phyloP scores from a whole-genome alignment of 2,329 filamentous ascomycete species.

The Arthrocladium fulminans region DNA sequence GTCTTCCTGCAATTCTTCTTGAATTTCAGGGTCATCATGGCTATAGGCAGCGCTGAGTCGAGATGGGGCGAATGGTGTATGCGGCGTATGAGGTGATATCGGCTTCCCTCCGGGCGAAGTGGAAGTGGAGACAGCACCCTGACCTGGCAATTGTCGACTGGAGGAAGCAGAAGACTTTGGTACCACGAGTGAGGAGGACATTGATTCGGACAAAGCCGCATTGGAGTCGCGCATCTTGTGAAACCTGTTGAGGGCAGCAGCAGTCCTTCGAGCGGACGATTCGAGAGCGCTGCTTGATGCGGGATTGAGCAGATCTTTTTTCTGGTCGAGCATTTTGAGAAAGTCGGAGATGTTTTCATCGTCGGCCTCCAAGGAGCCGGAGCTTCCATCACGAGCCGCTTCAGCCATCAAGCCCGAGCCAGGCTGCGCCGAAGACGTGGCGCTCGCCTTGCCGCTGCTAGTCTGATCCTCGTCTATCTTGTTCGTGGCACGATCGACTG shows the following conservation, averaged over 20 bases:
- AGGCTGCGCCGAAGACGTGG: constrained; percentile 51
- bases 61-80: constrained; percentile 88
- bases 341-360: constrained; percentile 93
- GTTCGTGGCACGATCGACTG: constrained; percentile 60
- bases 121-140: constrained; percentile 68
- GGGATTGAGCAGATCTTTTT: constrained; percentile 70
- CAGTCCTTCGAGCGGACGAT: constrained; percentile 63
- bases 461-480: constrained; percentile 40
- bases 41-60: constrained; percentile 75
- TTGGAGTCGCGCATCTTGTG: constrained; percentile 85
- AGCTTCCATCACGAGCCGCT: constrained; percentile 51
- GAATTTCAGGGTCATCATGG: constrained; percentile 28
- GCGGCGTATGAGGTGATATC: constrained; percentile 79
- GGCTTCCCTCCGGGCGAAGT: constrained; percentile 86
- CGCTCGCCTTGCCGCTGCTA: constrained; percentile 51
- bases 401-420: constrained; percentile 72
- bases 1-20: constrained; percentile 18
- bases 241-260: constrained; percentile 73
- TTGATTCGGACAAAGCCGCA: constrained; percentile 79
- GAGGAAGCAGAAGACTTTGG: constrained; percentile 73
- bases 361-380: constrained; percentile 63
- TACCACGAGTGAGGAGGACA: constrained; percentile 79
- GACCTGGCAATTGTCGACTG: constrained; percentile 61
- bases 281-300: constrained; percentile 52
- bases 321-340: constrained; percentile 75